phyloP scores from a whole-genome alignment of 768 basidiomycete species.

The Lactarius vividus region DNA sequence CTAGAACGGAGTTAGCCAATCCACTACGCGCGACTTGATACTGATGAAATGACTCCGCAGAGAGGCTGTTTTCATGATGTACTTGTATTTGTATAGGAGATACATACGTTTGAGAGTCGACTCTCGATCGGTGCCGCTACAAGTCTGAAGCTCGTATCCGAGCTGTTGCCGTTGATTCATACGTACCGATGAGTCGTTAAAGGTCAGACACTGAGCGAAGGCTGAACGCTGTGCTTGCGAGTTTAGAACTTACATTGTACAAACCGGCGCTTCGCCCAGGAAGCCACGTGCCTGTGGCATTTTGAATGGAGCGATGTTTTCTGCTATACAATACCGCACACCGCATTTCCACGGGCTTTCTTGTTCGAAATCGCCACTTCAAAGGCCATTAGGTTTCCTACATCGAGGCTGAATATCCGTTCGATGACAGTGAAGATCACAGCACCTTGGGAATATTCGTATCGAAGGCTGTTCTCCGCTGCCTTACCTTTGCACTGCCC shows the following conservation, averaged over 20 bases:
- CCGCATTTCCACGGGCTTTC: not conserved
- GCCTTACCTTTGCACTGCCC: conserved; percentile 14
- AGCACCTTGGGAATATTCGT: conserved; percentile 8
- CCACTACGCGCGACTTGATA: conserved; percentile 1
- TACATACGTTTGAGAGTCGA: not conserved
- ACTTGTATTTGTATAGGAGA: not conserved
- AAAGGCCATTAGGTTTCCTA: not conserved
- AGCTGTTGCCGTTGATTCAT: not conserved
- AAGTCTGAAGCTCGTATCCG: not conserved
- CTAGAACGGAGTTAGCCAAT: not conserved
- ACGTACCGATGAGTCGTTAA: not conserved
- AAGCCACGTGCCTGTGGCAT: not conserved
- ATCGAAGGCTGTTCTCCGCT: conserved; percentile 21
- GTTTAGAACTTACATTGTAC: not conserved
- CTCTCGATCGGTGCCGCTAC: not conserved
- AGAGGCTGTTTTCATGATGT: conserved; percentile 4
- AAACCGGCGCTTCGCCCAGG: not conserved
- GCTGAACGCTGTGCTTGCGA: not conserved
- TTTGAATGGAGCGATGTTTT: not conserved
- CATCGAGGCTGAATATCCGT: not conserved
- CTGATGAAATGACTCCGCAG: conserved; percentile 4
- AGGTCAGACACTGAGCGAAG: not conserved
- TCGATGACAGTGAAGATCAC: not conserved
- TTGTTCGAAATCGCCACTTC: not conserved
- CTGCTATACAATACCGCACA: not conserved